A percentile compares a stretch with the other conserved stretches of the same genome.
Conservation (phyloP, 2,329 filamentous ascomycete species). For the Fusarium paranaense region DNA sequence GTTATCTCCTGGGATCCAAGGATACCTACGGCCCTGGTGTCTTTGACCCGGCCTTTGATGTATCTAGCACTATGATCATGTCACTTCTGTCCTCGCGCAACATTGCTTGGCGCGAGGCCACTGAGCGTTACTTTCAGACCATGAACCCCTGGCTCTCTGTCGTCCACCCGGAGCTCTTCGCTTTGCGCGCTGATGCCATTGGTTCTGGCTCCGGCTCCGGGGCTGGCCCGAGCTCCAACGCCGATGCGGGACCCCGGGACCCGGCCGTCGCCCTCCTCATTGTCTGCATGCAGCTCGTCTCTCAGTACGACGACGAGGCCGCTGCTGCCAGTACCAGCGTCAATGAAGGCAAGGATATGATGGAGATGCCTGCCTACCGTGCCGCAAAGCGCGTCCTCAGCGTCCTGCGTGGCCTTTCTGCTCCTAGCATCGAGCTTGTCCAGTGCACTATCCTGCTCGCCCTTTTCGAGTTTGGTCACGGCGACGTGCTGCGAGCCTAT, state of each 20-base stretch:
- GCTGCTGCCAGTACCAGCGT: constrained; percentile 40
- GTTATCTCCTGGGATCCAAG: constrained; percentile 43
- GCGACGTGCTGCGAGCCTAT: constrained; percentile 55
- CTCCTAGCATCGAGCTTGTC: constrained; percentile 53
- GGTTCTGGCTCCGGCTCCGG: constrained; percentile 9
- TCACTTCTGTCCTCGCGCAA: constrained; percentile 50
- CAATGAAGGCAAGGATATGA: constrained; percentile 52
- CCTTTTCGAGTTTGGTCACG: constrained; percentile 59
- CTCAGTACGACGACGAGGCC: constrained; percentile 53
- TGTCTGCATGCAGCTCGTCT: constrained; percentile 57
- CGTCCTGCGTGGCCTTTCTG: constrained; percentile 50
- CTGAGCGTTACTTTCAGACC: constrained; percentile 54
- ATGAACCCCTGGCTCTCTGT: constrained; percentile 57
- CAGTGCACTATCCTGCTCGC: constrained; percentile 56
- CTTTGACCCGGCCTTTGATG: constrained; percentile 48
- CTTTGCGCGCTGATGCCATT: constrained; percentile 42
- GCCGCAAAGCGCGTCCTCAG: constrained; percentile 53
- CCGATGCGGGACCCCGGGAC: constrained; percentile 35
- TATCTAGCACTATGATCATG: constrained; percentile 54
- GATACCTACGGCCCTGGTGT: constrained; percentile 40
- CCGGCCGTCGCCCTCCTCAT: constrained; percentile 53
- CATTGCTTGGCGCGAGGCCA: constrained; percentile 52
- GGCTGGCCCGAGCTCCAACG: constrained; percentile 8
- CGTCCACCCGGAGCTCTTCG: constrained; percentile 55
- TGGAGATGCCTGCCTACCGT: constrained; percentile 53